Base-by-base conservation (phyloP, 306 rosid species). In the Pyrus betulifolia region DNA sequence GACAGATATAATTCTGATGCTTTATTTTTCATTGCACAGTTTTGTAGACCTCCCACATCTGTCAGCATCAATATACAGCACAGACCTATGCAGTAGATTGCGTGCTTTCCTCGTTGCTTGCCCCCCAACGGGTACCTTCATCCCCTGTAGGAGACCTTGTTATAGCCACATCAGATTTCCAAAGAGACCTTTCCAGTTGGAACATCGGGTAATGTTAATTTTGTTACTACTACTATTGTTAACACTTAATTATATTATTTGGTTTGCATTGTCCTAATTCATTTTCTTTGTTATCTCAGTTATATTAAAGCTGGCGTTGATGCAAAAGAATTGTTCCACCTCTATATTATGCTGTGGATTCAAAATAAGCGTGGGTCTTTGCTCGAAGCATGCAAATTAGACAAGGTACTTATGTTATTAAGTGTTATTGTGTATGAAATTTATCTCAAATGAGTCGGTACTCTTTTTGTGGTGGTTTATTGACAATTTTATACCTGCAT, bases 1-100 rank as follows among this genome's bases (percentile, higher is more conserved):
- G 63, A 69, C 68, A 65, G 57, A 25, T 65, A 60, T 58, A 82
- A 55, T 80, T 75, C 79, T 83, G 80, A 84, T 69, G 51, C 69
- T 69, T 42, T 49, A 44, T 19, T 45, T 77, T 33, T 83, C 80
- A 60, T 71, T 77, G 30, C 55, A 51, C 97, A 96, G 99, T 82
- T 92, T 91, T 80, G 76, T 96, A 82, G 99, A 96, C 87, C 96
- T 96, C 27, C 98, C 99, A 81, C 91, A 89, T 87, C 92, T 96
- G 49, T 89, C 93, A 72, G 83, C 99, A 77, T 89, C 98, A 72
- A 96, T 96, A 86, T 91, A 91, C 83, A 96, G 99, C 91, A 92
- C 87, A 8, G 99, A 96, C 77, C 93, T 96, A 58, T 84, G 91
- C 88, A 84, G 75, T 82, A 89, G 98, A 80, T 81, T 96, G 84